Conservation (phyloP, 2,329 filamentous ascomycete species). For the Furcasterigmium sp. region DNA sequence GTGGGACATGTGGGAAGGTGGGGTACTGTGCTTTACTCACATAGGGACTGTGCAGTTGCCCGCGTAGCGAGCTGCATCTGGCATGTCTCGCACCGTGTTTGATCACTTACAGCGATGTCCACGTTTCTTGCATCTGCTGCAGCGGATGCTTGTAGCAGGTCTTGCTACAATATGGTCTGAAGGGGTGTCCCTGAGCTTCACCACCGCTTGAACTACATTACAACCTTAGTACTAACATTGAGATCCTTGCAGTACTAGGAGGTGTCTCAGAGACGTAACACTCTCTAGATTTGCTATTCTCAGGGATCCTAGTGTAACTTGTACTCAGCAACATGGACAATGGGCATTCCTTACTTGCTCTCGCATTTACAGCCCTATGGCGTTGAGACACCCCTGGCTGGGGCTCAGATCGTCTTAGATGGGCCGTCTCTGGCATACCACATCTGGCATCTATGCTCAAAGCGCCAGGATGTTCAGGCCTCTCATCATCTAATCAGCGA, state of each 20-base stretch:
- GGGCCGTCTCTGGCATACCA: constrained; percentile 76
- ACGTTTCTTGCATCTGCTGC: too few species aligned
- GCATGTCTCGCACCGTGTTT: background rate
- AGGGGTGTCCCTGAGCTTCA: too few species aligned
- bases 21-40: background rate
- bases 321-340: too few species aligned
- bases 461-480: constrained; percentile 48
- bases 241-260: too few species aligned
- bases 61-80: background rate
- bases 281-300: background rate
- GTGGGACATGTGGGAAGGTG: background rate
- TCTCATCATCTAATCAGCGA: constrained; percentile 59
- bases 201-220: too few species aligned
- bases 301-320: too few species aligned
- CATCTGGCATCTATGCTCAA: constrained; percentile 53
- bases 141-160: too few species aligned
- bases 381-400: constrained; percentile 31
- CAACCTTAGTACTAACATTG: too few species aligned
- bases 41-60: background rate
- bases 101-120: too few species aligned
- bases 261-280: too few species aligned
- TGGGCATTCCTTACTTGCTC: constrained; percentile 58
- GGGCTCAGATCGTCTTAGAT: constrained; percentile 56
- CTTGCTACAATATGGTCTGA: too few species aligned
- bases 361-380: constrained; percentile 49